Evolutionary conservation across 352 stramenopile genomes (phyloP), one percentile per base, ranked within the genome.

Genomic region (Phytopythium helicoides): DNA sequence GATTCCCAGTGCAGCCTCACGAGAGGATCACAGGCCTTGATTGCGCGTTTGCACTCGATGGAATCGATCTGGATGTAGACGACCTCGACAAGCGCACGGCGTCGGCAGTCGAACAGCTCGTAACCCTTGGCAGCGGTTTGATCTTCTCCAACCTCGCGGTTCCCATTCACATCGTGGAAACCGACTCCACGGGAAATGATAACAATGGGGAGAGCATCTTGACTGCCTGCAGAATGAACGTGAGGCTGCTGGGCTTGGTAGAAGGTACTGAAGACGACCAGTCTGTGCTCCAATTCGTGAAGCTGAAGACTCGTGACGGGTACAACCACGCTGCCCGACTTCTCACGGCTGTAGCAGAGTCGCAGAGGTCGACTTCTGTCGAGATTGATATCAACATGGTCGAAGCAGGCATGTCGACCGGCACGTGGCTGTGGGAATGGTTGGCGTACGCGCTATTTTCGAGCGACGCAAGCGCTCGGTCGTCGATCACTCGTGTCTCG

Each of bases 371-470:
- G 21, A 7, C 5, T 3, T 8, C 14, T 2, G 21, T 34, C 19
- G 23, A 47, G 22, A 15, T 47, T 23, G 12, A 15, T 3, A 8
- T 36, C 11, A 21, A 34, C 2, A 12, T 5, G 14, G 41, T 14
- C 1, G 41, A 35, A 4, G 16, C 15, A 12, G 14, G 5, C 41
- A 12, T 6, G 22, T 16, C 22, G 7, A 47, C 14, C 21, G 21
- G 41, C 1, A n/a, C 41, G 14, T 35, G 23, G 41, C 21, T 18
- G 12, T 47, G 41, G 23, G 21, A 47, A 26, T 47, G 41, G 41
- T 1, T 47, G 41, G 41, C 23, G 41, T 35, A 35, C 23, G 41
- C 41, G 3, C 22, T 47, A 23, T 47, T 47, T 26, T 47, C 41
- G 3, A 23, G 12, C 8, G 14, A 34, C 15, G 41, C 21, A 7